Percentiles rank a stretch among this genome's conserved stretches.
phyloP scores from a whole-genome alignment of 768 basidiomycete genomes.

The Mycena olivaceomarginata region DNA sequence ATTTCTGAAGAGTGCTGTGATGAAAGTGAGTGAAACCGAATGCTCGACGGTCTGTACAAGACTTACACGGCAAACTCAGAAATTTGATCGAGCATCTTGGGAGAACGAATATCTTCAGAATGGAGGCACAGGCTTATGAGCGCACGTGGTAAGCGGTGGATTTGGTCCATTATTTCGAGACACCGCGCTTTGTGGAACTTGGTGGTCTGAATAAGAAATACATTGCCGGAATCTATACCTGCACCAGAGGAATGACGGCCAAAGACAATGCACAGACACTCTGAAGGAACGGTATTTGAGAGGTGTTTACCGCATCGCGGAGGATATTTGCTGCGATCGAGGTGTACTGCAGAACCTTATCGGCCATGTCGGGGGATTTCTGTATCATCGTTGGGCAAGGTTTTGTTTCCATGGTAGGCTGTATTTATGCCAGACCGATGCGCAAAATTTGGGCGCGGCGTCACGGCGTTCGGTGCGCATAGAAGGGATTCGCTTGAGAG shows the following conservation, averaged over 20 bases:
- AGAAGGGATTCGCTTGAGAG: too few species aligned
- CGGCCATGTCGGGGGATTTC: too few species aligned
- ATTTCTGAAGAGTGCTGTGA: conserved; percentile 15
- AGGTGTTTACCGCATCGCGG: neutral
- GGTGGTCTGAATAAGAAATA: neutral
- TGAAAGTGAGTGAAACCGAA: neutral
- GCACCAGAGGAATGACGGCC: neutral
- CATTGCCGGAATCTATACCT: neutral
- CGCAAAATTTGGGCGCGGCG: too few species aligned
- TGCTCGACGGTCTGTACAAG: neutral
- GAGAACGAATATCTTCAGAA: neutral
- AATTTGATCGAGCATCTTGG: conserved; percentile 10
- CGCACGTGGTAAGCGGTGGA: conserved; percentile 1
- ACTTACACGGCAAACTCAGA: conserved; percentile 2
- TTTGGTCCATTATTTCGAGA: conserved; percentile 8
- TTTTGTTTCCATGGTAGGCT: too few species aligned
- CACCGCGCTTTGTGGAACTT: conserved; percentile 18
- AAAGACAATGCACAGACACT: neutral
- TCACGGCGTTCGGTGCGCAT: too few species aligned
- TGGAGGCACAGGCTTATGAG: neutral
- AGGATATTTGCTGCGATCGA: neutral
- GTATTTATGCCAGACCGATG: too few species aligned
- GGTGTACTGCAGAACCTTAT: neutral
- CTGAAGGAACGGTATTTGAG: neutral
- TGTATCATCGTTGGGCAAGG: too few species aligned